Evolutionary conservation across 345 rosid species (phyloP).

Genomic region (Linum lewisii): DNA sequence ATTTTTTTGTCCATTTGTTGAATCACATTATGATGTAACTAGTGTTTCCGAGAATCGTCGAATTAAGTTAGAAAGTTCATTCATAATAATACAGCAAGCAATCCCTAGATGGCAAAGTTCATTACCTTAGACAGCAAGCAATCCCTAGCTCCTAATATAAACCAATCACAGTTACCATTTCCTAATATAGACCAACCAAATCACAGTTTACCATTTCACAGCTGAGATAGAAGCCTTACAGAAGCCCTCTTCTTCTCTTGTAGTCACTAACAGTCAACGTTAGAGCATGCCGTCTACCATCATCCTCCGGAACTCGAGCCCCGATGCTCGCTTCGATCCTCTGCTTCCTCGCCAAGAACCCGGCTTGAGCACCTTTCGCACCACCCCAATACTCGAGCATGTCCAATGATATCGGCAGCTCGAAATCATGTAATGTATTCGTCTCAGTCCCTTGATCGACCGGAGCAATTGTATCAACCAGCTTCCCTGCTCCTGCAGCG

Average conservation of each 20-base stretch:
- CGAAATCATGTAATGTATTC: conserved; percentile 66
- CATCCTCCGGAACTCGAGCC: conserved; percentile 66
- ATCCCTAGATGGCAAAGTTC: too few species aligned
- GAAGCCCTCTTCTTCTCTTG: conserved; percentile 98
- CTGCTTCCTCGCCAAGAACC: conserved; percentile 91
- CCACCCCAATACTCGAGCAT: conserved; percentile 71
- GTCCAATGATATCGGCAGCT: conserved; percentile 55
- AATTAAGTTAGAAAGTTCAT: too few species aligned
- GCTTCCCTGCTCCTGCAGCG: conserved; percentile 96
- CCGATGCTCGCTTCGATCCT: conserved; percentile 84
- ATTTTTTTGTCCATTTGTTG: too few species aligned
- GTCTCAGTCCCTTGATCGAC: conserved; percentile 77
- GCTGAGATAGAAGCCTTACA: conserved; percentile 25
- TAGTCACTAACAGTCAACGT: conserved; percentile 93
- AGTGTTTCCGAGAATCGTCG: too few species aligned
- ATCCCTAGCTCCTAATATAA: too few species aligned
- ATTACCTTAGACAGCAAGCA: too few species aligned
- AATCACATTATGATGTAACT: too few species aligned
- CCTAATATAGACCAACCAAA: background rate
- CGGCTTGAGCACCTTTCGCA: conserved; percentile 67
- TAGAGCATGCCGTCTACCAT: conserved; percentile 74
- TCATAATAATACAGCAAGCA: too few species aligned
- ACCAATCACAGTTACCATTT: background rate
- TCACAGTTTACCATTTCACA: background rate
- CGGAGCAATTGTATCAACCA: conserved; percentile 88